Evolutionary conservation across 768 basidiomycete species (phyloP).

Genomic region (Leccinum sublutescens): DNA sequence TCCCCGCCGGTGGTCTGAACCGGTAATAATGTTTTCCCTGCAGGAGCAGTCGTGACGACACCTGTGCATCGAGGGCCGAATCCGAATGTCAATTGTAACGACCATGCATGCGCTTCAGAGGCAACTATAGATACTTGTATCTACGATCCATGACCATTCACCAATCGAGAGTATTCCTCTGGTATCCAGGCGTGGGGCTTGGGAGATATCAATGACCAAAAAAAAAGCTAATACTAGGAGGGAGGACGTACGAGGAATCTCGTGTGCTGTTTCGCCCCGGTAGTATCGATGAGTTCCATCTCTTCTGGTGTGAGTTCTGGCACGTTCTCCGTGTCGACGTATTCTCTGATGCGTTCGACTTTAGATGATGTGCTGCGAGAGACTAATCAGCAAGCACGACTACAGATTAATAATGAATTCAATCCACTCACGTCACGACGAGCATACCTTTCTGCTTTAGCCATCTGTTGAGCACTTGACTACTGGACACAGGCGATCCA

Average conservation of each 20-base stretch:
- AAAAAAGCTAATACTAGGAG: neutral
- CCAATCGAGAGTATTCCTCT: neutral
- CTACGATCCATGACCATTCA: neutral
- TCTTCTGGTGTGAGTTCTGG: slow-evolving; percentile 29
- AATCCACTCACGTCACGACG: slow-evolving; percentile 30
- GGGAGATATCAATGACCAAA: neutral
- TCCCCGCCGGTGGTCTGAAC: too few relatives aligned
- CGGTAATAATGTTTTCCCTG: neutral
- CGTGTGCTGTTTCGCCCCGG: slow-evolving; percentile 22
- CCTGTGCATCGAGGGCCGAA: neutral
- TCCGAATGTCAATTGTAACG: neutral
- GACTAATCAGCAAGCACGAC: neutral
- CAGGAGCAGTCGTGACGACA: neutral
- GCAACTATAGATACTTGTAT: neutral
- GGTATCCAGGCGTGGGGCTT: neutral
- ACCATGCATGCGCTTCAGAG: neutral
- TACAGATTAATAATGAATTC: neutral
- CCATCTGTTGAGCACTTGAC: slow-evolving; percentile 33
- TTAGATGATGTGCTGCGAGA: slow-evolving; percentile 33
- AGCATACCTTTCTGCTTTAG: slow-evolving; percentile 29
- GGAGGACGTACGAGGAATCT: slow-evolving; percentile 27
- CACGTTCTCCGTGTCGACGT: slow-evolving; percentile 28
- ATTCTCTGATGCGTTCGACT: slow-evolving; percentile 32
- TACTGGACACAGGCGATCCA: slow-evolving; percentile 25
- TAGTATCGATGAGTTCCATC: slow-evolving; percentile 24